Base-by-base conservation (phyloP, 2,329 filamentous ascomycete genomes). In the Tricladium varicosporioides region DNA sequence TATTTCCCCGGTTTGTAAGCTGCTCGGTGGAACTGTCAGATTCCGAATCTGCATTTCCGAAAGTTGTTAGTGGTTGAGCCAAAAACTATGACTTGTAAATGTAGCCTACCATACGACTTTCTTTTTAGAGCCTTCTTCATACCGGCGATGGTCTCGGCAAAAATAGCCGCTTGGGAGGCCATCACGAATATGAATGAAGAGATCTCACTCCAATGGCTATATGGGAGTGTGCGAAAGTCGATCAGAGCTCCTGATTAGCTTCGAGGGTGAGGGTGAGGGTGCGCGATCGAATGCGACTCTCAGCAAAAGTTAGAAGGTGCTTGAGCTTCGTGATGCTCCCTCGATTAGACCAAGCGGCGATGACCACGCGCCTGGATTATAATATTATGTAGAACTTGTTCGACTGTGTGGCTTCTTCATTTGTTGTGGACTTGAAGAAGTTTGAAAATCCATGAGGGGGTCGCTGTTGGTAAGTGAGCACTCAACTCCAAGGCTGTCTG, bases 1-100 rank as follows among this genome's bases (percentile, higher is more conserved):
- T 93, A 72, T 91, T 84, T 60, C 88, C 88, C 68, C 89, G 86
- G 72, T 92, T 92, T 56, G 85, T 87, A 65, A 82, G 82, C 65
- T 82, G 79, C 59, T 86, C 80, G 65, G 91, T 85, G 54, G 84
- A 82, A 59, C 86, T 85, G 72, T 93, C 90, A 57, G 88, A 90
- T 70, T 92, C 89, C 65, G 86, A 90, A 60, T 91, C 89, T 92
- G 73, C 42, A 56, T 53, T 53, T 47, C 22, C 22, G 22, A 63
- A 47, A 42, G 47, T 52, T 54, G 15, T 65, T 51, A 63, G 60
- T 42, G 48, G 54, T 22, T 33, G 44, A 22, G 22, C 22, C 36
- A n/a, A 68, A 68, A 60, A 69, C 63, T 57, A 53, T 42, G n/a
- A 50, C 48, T 58, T 4, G 44, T 15, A 52, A 42, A 19, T n/a